phyloP scores from a whole-genome alignment of 164 flowering plant genomes.

The Stephania yunnanensis region DNA sequence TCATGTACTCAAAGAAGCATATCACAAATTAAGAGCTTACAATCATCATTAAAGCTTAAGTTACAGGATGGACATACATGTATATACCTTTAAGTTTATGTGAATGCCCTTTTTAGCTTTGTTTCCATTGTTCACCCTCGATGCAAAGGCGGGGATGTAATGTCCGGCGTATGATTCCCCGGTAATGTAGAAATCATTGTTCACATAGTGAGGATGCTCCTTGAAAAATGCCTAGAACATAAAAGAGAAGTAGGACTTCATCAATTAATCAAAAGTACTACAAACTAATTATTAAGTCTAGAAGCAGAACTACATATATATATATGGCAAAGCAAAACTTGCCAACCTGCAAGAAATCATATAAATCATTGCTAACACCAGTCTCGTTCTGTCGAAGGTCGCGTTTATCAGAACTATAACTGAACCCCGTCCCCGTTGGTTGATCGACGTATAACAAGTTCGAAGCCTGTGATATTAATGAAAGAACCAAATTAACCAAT shows the following conservation, averaged over 20 bases:
- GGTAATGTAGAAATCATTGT: conserved; percentile 74
- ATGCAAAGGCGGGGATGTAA: conserved; percentile 79
- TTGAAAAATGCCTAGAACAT: conserved; percentile 57
- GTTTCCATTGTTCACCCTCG: conserved; percentile 67
- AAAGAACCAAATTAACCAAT: not conserved
- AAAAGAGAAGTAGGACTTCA: not conserved
- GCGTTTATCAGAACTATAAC: conserved; percentile 46
- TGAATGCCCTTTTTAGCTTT: conserved; percentile 65
- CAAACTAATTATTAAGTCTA: too few species aligned
- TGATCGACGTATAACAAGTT: conserved; percentile 72
- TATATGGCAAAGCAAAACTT: too few species aligned
- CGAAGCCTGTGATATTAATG: conserved; percentile 40
- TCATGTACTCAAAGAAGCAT: not conserved
- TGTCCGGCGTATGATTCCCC: conserved; percentile 97
- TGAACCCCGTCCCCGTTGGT: conserved; percentile 86
- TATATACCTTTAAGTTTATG: conserved; percentile 61
- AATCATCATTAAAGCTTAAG: not conserved
- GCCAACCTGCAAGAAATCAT: conserved; percentile 66
- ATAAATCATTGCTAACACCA: conserved; percentile 76
- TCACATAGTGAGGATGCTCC: conserved; percentile 49
- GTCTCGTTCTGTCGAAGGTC: conserved; percentile 60
- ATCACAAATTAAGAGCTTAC: not conserved
- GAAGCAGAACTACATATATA: too few species aligned
- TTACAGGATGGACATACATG: not conserved
- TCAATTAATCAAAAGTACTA: not conserved